phyloP scores from a whole-genome alignment of 1,139 yeast genomes.

The Geotrichum siamense region DNA sequence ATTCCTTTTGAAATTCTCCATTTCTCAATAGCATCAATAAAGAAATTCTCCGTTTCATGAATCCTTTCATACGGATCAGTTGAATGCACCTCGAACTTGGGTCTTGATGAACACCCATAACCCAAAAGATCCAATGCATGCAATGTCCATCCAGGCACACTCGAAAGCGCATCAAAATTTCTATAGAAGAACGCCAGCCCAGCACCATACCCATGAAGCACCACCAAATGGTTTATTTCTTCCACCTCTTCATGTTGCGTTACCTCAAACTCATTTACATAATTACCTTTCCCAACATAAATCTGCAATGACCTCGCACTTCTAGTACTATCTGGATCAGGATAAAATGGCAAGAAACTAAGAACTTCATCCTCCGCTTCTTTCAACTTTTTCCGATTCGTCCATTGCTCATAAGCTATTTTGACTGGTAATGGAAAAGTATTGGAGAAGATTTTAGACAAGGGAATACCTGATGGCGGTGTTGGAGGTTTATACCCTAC shows the following conservation, averaged over 20 bases:
- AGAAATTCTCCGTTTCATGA: constrained; percentile 59
- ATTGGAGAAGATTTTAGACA: constrained; percentile 27
- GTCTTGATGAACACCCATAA: constrained; percentile 72
- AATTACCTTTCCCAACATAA: constrained; percentile 41
- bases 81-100: constrained; percentile 38
- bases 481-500: constrained; percentile 26
- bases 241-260: constrained; percentile 24
- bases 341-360: constrained; percentile 54
- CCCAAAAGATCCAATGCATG: constrained; percentile 82
- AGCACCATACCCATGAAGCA: constrained; percentile 91
- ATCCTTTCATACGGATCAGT: constrained; percentile 26
- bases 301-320: constrained; percentile 46
- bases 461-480: constrained; percentile 33
- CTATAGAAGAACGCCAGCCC: constrained; percentile 79
- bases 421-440: constrained; percentile 33
- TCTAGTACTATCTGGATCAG: constrained; percentile 44
- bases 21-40: constrained; percentile 70
- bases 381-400: constrained; percentile 34
- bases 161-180: constrained; percentile 50
- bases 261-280: constrained; percentile 52
- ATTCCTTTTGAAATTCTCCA: constrained; percentile 60
- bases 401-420: constrained; percentile 42
- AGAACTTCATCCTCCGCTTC: constrained; percentile 39
- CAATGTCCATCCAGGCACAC: constrained; percentile 40
- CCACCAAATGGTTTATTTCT: constrained; percentile 39